phyloP scores from a whole-genome alignment of 495 filamentous ascomycete species.

The Podospora appendiculata region DNA sequence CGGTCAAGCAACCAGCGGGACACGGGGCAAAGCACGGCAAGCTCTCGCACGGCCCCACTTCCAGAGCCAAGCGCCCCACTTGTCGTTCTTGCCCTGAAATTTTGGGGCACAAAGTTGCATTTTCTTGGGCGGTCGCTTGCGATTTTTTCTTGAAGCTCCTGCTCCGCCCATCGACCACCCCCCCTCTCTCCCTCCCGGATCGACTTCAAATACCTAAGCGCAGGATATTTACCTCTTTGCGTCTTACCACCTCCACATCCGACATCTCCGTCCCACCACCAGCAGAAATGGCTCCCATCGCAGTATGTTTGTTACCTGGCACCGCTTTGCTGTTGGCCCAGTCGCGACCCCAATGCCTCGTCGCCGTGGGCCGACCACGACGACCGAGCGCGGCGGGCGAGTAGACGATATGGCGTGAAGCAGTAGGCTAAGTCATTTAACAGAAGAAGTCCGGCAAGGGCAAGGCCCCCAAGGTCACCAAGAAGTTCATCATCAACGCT shows the following conservation, averaged over 20 bases:
- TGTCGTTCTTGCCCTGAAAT: background rate
- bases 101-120: background rate
- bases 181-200: background rate
- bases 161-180: background rate
- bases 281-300: conserved; percentile 50
- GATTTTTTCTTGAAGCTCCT: background rate
- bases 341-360: conserved; percentile 22
- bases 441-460: conserved; percentile 58
- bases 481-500: conserved; percentile 97
- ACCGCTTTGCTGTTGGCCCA: conserved; percentile 84
- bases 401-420: conserved; percentile 50
- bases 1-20: background rate
- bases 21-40: background rate
- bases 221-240: conserved; percentile 62
- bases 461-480: conserved; percentile 55
- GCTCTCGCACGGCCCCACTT: background rate
- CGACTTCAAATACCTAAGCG: conserved; percentile 19
- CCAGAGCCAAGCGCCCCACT: background rate
- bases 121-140: background rate
- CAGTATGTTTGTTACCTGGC: conserved; percentile 65
- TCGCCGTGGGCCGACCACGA: background rate
- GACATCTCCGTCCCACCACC: conserved; percentile 5
- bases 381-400: background rate
- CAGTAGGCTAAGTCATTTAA: conserved; percentile 85
- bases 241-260: conserved; percentile 23